Percentiles rank a stretch among this genome's conserved stretches.
Conservation (phyloP, 176 grass and related monocot genomes). For the Oryza meridionalis region DNA sequence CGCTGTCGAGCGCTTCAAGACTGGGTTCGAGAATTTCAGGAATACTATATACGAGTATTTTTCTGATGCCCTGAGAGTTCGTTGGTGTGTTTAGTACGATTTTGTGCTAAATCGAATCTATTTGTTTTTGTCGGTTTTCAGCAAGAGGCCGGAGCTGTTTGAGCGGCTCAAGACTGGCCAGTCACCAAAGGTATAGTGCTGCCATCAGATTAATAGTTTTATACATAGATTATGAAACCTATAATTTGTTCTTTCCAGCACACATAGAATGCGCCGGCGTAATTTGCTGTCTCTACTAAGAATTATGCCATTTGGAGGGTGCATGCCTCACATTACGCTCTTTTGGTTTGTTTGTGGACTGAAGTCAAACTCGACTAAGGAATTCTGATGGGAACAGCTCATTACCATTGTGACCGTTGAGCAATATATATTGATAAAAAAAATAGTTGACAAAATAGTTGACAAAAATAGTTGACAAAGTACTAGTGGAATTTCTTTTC, state of each 20-base stretch:
- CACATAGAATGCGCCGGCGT: not conserved
- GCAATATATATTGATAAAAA: not conserved
- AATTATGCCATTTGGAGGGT: not conserved
- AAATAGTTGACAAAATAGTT: not conserved
- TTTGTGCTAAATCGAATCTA: not conserved
- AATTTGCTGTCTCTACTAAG: not conserved
- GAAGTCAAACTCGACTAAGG: not conserved
- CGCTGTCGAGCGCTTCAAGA: conserved; percentile 33
- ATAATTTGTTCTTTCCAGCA: not conserved
- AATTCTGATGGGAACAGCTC: not conserved
- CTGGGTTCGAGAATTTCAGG: conserved; percentile 57
- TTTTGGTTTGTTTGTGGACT: not conserved
- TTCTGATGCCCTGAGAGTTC: not conserved
- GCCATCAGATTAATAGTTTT: not conserved
- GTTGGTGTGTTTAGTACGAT: not conserved
- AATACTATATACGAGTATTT: conserved; percentile 46
- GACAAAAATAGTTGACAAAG: not conserved
- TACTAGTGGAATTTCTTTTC: not conserved
- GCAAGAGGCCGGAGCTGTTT: conserved; percentile 29
- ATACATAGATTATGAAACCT: not conserved
- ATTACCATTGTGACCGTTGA: not conserved
- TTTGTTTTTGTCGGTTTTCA: not conserved
- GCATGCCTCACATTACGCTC: not conserved
- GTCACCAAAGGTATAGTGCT: conserved; percentile 40
- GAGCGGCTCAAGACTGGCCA: conserved; percentile 26